These are phyloP conservation scores for Cladophialophora carrionii DNA, from an alignment of 2,329 filamentous ascomycete species.

Conservation along the genomic window DNA sequence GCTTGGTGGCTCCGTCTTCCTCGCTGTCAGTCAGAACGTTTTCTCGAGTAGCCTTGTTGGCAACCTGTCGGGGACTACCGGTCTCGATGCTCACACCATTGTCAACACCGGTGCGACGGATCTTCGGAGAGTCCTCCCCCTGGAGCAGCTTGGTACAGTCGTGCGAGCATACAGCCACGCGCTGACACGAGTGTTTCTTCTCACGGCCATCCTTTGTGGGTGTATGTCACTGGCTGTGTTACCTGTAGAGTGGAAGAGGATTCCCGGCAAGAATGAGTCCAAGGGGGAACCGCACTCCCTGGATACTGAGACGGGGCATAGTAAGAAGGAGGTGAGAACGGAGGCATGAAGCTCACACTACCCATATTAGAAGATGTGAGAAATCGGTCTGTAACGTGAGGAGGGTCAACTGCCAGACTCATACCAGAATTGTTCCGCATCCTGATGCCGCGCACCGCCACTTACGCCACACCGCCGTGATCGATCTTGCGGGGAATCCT, in stretches of 20 bases:
- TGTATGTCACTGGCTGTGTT: not conserved
- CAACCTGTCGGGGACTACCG: constrained; percentile 26
- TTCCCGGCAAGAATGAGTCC: not conserved
- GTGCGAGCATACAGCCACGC: constrained; percentile 37
- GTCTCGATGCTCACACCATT: constrained; percentile 36
- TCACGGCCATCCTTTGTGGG: not conserved
- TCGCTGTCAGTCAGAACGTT: constrained; percentile 41
- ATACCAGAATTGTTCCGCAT: not conserved
- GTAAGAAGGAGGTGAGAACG: not conserved
- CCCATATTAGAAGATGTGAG: not conserved
- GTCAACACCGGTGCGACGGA: constrained; percentile 38
- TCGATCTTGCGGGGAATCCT: not conserved
- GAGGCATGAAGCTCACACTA: not conserved
- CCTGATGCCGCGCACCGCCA: not conserved
- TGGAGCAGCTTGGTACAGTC: constrained; percentile 37
- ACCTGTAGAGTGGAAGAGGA: constrained; percentile 3
- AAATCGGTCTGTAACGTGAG: no score
- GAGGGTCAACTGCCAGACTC: not conserved
- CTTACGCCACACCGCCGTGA: not conserved
- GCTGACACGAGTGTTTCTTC: constrained; percentile 6
- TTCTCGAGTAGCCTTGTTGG: constrained; percentile 39
- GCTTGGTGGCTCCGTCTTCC: constrained; percentile 42
- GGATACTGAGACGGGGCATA: not conserved
- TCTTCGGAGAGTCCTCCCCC: constrained; percentile 38
- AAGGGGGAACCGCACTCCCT: not conserved